These are phyloP conservation scores for Dorcoceras hygrometricum DNA, from an alignment of 257 asterid genomes.

Conservation along the genomic window DNA sequence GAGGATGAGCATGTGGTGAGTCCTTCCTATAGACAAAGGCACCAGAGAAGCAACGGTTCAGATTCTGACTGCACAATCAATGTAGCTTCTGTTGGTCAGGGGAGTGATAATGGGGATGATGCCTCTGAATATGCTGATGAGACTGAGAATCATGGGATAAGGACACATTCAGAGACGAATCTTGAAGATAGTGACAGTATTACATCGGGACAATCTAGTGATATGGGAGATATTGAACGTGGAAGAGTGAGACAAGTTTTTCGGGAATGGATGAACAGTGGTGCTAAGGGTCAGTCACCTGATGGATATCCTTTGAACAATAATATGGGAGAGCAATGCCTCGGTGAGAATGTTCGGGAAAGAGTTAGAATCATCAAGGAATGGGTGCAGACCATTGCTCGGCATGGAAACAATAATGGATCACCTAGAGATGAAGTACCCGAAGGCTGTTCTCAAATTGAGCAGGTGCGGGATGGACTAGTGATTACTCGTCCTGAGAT, in stretches of 20 bases:
- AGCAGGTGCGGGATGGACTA: constrained; percentile 46
- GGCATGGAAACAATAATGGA: constrained; percentile 36
- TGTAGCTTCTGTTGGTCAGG: constrained; percentile 25
- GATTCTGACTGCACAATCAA: constrained; percentile 23
- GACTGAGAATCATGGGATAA: constrained; percentile 38
- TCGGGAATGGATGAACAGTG: constrained; percentile 68
- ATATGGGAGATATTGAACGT: constrained; percentile 71
- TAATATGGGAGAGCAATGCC: constrained; percentile 38
- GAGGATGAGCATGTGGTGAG: constrained; percentile 48
- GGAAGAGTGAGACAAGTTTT: constrained; percentile 76
- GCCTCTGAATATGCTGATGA: constrained; percentile 29
- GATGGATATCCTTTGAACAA: constrained; percentile 30
- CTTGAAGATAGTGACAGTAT: constrained; percentile 52
- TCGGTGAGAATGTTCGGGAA: constrained; percentile 51
- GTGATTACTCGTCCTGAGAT: constrained; percentile 33
- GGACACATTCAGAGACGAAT: constrained; percentile 34
- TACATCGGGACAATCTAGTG: constrained; percentile 57
- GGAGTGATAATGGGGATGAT: constrained; percentile 26
- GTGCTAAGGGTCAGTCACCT: constrained; percentile 40
- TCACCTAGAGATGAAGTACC: constrained; percentile 43
- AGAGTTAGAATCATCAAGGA: constrained; percentile 62
- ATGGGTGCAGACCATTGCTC: constrained; percentile 44
- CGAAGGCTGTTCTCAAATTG: constrained; percentile 44
- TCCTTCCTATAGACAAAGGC: constrained; percentile 28
- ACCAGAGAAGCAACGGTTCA: constrained; percentile 26